Percentiles rank a stretch among this genome's conserved stretches.
Conservation (phyloP, 331 rosid genomes). For the Telfairia occidentalis region DNA sequence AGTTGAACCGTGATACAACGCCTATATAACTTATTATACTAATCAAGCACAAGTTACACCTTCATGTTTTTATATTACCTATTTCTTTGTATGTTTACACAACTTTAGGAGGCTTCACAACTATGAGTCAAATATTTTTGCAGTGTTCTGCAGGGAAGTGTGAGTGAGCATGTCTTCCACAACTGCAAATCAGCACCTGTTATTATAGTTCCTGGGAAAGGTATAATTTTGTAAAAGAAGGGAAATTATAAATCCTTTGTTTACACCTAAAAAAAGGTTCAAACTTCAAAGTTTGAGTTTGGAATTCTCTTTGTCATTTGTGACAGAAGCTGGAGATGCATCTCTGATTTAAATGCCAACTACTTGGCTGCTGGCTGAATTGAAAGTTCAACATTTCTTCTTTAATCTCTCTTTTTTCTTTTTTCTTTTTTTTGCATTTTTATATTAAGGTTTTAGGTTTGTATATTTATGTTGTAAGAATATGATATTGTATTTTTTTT, state of each 20-base stretch:
- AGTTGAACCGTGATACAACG: no score
- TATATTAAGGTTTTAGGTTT: neutral
- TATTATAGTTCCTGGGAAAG: conserved; percentile 75
- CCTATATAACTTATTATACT: neutral
- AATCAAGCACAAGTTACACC: neutral
- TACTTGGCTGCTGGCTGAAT: neutral
- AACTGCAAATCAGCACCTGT: conserved; percentile 74
- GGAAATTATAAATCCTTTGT: neutral
- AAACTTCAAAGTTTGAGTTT: neutral
- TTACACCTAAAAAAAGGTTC: neutral
- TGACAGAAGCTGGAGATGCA: conserved; percentile 58
- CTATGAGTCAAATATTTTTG: neutral
- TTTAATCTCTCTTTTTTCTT: neutral
- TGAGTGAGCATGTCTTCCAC: conserved; percentile 68
- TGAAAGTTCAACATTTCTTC: neutral
- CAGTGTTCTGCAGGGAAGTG: conserved; percentile 86
- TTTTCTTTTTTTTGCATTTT: neutral
- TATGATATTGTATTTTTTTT: neutral
- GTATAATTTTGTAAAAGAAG: conserved; percentile 11
- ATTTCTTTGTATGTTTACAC: neutral
- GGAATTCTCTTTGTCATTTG: conserved; percentile 1
- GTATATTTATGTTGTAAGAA: neutral
- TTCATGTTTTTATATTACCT: neutral
- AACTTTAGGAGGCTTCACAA: neutral
- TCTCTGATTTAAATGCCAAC: conserved; percentile 30